Base-by-base conservation (phyloP, 2,329 filamentous ascomycete species). In the Alternaria infectoria region DNA sequence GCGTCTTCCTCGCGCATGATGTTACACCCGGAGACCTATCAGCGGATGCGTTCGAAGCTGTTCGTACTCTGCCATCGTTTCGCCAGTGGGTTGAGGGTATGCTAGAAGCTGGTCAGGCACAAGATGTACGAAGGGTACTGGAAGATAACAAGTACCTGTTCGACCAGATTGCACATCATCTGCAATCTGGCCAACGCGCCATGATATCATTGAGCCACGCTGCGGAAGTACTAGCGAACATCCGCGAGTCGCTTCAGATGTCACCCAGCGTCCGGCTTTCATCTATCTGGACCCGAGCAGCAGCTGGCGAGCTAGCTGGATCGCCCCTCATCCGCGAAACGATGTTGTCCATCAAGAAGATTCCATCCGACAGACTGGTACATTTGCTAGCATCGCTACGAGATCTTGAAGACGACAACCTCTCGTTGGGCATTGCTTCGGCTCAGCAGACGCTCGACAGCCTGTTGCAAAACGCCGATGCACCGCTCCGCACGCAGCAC, bases 11-110 rank as follows among this genome's bases (percentile, higher is more conserved):
- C 10, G 80, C 81, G 13, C 59, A 82, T 2, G 67, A 69, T 12
- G 50, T 83, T 6, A 46, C 72, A 6, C 68, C 74, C 44, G 62
- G 75, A 9, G 69, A 82, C 4, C 67, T 92, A 1, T 84, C 90
- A 54, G 71, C 81, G 2, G 86, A 90, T 63, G 90, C 92, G 68
- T 77, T 91, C 8, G 87, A 92, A 68, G 89, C 90, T 11, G 78
- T 92, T 8, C 87, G 92, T 36, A 90, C 87, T 61, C 80, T 93
- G 17, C 84, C 87, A 3, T 95, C 92, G 2, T 94, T 94, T 50
- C 66, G 32, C 19, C 78, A 66, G 59, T 78, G 57, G 67, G 64
- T 76, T 21, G 77, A 86, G 64, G 69, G 75, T n/a, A 64, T 81
- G 12, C 62, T 87, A 1, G 81, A 81, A 2, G 56, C 75, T 17